Percentiles rank a stretch among this genome's conserved stretches.
These are phyloP conservation scores for Colletotrichum sp. DNA, from an alignment of 2,329 filamentous ascomycete species.

Conservation along the genomic window DNA sequence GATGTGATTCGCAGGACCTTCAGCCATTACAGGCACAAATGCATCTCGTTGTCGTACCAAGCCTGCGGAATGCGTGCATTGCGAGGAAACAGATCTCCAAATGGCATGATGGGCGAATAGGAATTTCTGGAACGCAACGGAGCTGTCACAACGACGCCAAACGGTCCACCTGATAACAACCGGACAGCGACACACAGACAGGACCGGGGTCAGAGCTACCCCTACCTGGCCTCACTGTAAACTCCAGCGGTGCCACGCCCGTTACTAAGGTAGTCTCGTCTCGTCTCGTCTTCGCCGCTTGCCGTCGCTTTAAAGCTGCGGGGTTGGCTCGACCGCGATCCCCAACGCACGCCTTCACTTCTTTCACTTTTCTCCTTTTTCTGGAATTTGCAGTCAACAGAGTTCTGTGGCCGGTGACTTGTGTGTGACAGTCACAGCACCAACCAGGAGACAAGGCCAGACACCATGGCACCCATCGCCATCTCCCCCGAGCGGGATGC, in stretches of 20 bases:
- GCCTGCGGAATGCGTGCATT: background rate
- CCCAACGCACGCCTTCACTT: background rate
- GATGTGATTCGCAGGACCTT: conserved; percentile 2
- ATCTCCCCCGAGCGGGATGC: conserved; percentile 52
- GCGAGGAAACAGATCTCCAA: background rate
- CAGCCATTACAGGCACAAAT: background rate
- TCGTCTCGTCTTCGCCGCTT: conserved; percentile 7
- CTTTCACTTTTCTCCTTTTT: background rate
- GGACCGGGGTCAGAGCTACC: background rate
- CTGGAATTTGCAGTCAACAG: background rate
- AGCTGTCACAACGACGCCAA: background rate
- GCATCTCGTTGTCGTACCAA: background rate
- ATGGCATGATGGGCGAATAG: background rate
- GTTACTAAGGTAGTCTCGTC: conserved; percentile 2
- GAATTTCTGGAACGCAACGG: background rate
- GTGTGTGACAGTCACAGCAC: background rate
- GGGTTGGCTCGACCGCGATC: background rate
- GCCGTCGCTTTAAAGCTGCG: conserved; percentile 5
- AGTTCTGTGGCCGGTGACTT: background rate
- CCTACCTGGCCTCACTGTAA: background rate
- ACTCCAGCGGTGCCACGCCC: background rate
- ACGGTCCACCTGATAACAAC: background rate
- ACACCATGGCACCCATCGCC: conserved; percentile 60
- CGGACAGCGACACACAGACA: background rate
- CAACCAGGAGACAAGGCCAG: background rate